phyloP scores from a whole-genome alignment of 2,329 filamentous ascomycete genomes.

The Cephalotrichum gorgonifer region DNA sequence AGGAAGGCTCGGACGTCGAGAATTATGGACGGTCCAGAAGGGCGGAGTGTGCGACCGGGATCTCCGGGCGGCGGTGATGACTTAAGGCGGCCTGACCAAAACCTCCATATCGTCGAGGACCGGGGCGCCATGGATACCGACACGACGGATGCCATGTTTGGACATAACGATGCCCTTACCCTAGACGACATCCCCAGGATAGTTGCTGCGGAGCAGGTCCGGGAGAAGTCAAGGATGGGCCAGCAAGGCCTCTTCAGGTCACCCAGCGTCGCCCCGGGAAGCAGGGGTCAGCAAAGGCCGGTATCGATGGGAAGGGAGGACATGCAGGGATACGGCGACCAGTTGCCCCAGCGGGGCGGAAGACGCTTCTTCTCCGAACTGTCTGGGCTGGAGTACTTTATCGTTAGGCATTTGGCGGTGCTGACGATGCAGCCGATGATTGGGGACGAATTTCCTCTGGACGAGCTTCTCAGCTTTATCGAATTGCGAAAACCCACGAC shows the following conservation, averaged over 20 bases:
- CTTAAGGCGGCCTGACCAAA: conserved; percentile 16
- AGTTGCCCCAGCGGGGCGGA: conserved; percentile 40
- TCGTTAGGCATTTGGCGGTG: conserved; percentile 89
- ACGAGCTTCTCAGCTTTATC: conserved; percentile 85
- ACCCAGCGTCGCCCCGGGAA: conserved; percentile 17
- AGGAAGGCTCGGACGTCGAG: conserved; percentile 82
- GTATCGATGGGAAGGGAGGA: conserved; percentile 42
- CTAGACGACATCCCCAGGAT: conserved; percentile 94
- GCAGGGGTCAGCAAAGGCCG: conserved; percentile 51
- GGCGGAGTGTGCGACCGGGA: conserved; percentile 50
- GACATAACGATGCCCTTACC: conserved; percentile 82
- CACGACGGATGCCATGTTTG: conserved; percentile 73
- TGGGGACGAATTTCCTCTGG: conserved; percentile 82
- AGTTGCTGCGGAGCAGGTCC: conserved; percentile 88
- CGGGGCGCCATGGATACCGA: conserved; percentile 58
- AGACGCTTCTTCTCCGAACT: conserved; percentile 95
- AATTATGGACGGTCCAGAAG: conserved; percentile 79
- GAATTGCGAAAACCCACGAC: conserved; percentile 81
- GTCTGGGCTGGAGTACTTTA: conserved; percentile 92
- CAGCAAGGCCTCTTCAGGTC: conserved; percentile 51
- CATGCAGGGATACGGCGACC: conserved; percentile 40
- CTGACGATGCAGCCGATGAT: conserved; percentile 89
- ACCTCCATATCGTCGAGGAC: conserved; percentile 73
- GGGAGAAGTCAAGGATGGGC: conserved; percentile 71
- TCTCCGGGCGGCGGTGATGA: conserved; percentile 57